Conservation (phyloP, 139 green algal species). For the Desmodesmus armatus region DNA sequence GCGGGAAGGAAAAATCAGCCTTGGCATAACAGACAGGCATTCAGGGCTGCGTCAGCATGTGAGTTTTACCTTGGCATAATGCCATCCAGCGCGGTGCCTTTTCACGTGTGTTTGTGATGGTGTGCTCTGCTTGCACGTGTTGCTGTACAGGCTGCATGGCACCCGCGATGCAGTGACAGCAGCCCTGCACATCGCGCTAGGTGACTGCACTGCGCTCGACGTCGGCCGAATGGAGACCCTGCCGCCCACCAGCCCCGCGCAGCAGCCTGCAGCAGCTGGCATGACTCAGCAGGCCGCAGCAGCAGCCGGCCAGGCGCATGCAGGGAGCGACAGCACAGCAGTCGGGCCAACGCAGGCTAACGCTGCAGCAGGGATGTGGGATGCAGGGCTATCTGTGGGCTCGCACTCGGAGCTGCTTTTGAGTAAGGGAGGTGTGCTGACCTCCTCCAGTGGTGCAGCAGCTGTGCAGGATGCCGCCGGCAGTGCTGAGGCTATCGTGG, state of each 20-base stretch:
- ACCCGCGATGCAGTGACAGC: conserved; percentile 75
- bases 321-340: conserved; percentile 12
- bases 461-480: not conserved
- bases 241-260: not conserved
- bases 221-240: conserved; percentile 63
- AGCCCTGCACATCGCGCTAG: conserved; percentile 87
- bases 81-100: too few species aligned
- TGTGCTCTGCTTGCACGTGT: too few species aligned
- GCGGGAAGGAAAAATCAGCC: too few species aligned
- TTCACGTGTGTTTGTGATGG: too few species aligned
- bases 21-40: too few species aligned
- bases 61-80: too few species aligned
- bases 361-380: not conserved
- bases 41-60: too few species aligned
- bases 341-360: conserved; percentile 23
- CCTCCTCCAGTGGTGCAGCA: not conserved
- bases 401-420: not conserved
- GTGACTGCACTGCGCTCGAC: conserved; percentile 85
- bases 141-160: conserved; percentile 79
- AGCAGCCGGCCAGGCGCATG: not conserved
- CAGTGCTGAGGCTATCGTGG: not conserved
- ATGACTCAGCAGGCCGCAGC: conserved; percentile 5
- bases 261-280: not conserved
- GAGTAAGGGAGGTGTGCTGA: not conserved
- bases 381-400: not conserved